Evolutionary conservation across 768 basidiomycete species (phyloP).

Genomic region (Boletus rubescentipes): DNA sequence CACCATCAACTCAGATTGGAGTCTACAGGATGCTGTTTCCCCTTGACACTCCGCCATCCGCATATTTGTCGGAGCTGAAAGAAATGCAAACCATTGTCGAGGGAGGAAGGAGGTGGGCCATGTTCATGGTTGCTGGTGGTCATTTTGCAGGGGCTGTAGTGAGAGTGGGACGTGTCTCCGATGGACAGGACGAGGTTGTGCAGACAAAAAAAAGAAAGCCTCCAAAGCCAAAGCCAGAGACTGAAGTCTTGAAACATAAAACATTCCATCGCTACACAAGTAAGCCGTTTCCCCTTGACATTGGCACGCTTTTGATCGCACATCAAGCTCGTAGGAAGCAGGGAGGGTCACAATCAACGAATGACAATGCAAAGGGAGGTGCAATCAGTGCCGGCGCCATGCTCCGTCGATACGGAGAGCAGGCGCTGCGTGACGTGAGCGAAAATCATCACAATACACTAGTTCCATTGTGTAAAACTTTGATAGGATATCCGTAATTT

Average conservation of each 20-base stretch:
- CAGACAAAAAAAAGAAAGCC: conserved; percentile 52
- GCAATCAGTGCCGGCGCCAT: conserved; percentile 94
- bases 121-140: conserved; percentile 97
- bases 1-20: conserved; percentile 85
- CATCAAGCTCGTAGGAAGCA: conserved; percentile 90
- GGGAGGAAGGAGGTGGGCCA: conserved; percentile 77
- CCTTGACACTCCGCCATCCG: conserved; percentile 34
- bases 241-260: conserved; percentile 84
- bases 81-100: conserved; percentile 57
- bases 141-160: conserved; percentile 96
- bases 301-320: conserved; percentile 7
- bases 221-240: conserved; percentile 70
- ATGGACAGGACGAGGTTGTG: conserved; percentile 40
- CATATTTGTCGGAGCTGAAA: conserved; percentile 60
- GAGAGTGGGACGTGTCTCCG: conserved; percentile 56
- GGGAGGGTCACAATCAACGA: conserved; percentile 89
- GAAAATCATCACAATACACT: background rate
- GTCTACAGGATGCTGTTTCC: conserved; percentile 80
- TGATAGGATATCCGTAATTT: conserved; percentile 83
- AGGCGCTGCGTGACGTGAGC: conserved; percentile 82
- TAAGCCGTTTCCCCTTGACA: conserved; percentile 40
- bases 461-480: background rate
- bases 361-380: conserved; percentile 90
- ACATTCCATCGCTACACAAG: conserved; percentile 99
- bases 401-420: conserved; percentile 93